Percentiles rank a stretch among this genome's conserved stretches.
Conservation (phyloP, 345 rosid species). For the Gossypium bickii region DNA sequence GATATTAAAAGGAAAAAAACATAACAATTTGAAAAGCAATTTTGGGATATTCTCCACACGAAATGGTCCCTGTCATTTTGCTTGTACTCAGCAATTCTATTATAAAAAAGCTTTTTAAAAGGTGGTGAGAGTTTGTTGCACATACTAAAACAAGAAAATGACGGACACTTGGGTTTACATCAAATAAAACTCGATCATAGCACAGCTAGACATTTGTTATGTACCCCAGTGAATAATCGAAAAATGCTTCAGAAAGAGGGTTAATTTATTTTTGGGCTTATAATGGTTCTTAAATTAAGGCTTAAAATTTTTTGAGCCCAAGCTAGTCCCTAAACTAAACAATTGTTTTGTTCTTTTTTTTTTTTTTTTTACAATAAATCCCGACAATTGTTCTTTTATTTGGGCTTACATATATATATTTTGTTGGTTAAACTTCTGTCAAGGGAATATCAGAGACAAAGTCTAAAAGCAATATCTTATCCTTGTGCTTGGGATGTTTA, state of each 20-base stretch:
- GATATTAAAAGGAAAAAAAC: too few species aligned
- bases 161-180: not conserved
- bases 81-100: not conserved
- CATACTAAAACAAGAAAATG: conserved; percentile 9
- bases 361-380: too few species aligned
- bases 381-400: too few species aligned
- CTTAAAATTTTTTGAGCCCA: too few species aligned
- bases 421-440: too few species aligned
- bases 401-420: too few species aligned
- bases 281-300: too few species aligned
- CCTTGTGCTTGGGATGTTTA: conserved; percentile 5
- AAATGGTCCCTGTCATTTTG: too few species aligned
- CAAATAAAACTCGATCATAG: not conserved
- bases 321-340: too few species aligned
- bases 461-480: conserved; percentile 20
- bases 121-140: not conserved
- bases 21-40: not conserved
- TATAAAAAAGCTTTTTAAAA: not conserved
- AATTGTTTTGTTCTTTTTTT: too few species aligned
- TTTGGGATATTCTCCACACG: not conserved
- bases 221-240: not conserved
- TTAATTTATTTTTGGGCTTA: too few species aligned
- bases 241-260: not conserved
- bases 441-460: not conserved
- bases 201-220: not conserved